Percentiles rank a stretch among this genome's conserved stretches.
Conservation (phyloP, 208 protist species). For the Jaenimonas drosophilae region DNA sequence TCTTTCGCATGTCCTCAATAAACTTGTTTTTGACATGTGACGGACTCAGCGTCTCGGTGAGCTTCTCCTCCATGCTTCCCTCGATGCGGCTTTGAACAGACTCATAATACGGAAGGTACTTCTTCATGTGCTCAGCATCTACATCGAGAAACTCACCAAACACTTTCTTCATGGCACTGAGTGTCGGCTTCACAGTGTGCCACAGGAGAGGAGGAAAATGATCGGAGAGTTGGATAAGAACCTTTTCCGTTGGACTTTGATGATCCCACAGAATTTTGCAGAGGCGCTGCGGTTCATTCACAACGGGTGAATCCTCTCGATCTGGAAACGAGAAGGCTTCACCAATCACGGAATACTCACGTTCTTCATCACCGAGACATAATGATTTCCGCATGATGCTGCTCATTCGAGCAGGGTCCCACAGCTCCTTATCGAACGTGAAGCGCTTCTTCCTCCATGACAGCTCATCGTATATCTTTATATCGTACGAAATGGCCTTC, state of each 20-base stretch:
- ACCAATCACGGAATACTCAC: slow-evolving; percentile 88
- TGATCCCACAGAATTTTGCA: slow-evolving; percentile 87
- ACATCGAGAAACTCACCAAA: slow-evolving; percentile 87
- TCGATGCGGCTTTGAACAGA: slow-evolving; percentile 74
- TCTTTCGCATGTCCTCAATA: slow-evolving; percentile 82
- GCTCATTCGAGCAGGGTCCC: slow-evolving; percentile 75
- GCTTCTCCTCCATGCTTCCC: slow-evolving; percentile 57
- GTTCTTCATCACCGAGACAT: slow-evolving; percentile 67
- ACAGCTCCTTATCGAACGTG: slow-evolving; percentile 74
- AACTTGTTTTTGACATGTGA: slow-evolving; percentile 80
- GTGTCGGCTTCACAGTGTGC: slow-evolving; percentile 76
- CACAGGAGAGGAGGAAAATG: slow-evolving; percentile 88
- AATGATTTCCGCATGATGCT: slow-evolving; percentile 63
- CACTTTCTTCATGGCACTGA: slow-evolving; percentile 64
- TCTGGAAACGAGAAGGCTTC: slow-evolving; percentile 88
- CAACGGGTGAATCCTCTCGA: slow-evolving; percentile 80
- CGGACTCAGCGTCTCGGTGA: slow-evolving; percentile 60
- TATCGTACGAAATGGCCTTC: slow-evolving; percentile 75
- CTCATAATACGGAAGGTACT: slow-evolving; percentile 86
- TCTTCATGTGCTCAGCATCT: slow-evolving; percentile 87
- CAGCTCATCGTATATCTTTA: slow-evolving; percentile 84
- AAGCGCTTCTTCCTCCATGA: slow-evolving; percentile 69
- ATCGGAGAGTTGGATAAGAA: slow-evolving; percentile 83
- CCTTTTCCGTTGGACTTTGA: slow-evolving; percentile 80
- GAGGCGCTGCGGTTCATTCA: slow-evolving; percentile 74